Evolutionary conservation across 2,329 filamentous ascomycete genomes (phyloP).

Genomic region (Parastagonospora nodorum): DNA sequence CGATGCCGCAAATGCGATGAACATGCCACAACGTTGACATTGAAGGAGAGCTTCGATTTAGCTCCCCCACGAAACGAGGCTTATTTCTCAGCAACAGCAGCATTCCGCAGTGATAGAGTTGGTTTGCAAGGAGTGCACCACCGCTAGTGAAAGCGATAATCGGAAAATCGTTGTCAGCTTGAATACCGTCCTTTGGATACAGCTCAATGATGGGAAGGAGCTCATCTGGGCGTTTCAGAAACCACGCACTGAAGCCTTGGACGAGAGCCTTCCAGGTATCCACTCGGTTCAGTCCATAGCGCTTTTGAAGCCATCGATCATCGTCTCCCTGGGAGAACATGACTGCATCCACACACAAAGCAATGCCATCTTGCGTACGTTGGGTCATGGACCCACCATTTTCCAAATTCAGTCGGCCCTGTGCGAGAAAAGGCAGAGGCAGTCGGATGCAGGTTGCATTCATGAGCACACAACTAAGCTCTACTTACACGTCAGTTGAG

Average conservation of each 20-base stretch:
- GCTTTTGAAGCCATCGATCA: constrained; percentile 22
- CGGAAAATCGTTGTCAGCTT: constrained; percentile 39
- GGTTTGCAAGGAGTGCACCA: constrained; percentile 54
- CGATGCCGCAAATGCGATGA: constrained; percentile 56
- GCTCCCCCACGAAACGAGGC: constrained; percentile 50
- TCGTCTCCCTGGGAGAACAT: constrained; percentile 28
- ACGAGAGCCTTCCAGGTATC: constrained; percentile 26
- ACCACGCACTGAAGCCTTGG: constrained; percentile 24
- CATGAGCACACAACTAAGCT: constrained; percentile 22
- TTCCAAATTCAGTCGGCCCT: background rate
- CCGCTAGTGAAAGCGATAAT: constrained; percentile 55
- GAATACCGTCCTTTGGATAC: constrained; percentile 25
- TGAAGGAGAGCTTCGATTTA: constrained; percentile 34
- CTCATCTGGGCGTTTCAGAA: constrained; percentile 20
- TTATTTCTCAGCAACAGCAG: constrained; percentile 58
- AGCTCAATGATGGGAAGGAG: constrained; percentile 42
- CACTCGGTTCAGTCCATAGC: constrained; percentile 22
- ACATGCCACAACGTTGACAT: constrained; percentile 57
- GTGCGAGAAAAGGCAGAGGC: constrained; percentile 10
- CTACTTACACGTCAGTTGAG: constrained; percentile 10
- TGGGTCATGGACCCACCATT: constrained; percentile 9
- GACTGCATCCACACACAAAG: constrained; percentile 25
- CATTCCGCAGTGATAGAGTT: constrained; percentile 63
- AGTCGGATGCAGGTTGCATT: constrained; percentile 8
- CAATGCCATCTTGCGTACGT: constrained; percentile 17